phyloP scores from a whole-genome alignment of 2,329 filamentous ascomycete genomes.

The Aspergillus thermomutatus region DNA sequence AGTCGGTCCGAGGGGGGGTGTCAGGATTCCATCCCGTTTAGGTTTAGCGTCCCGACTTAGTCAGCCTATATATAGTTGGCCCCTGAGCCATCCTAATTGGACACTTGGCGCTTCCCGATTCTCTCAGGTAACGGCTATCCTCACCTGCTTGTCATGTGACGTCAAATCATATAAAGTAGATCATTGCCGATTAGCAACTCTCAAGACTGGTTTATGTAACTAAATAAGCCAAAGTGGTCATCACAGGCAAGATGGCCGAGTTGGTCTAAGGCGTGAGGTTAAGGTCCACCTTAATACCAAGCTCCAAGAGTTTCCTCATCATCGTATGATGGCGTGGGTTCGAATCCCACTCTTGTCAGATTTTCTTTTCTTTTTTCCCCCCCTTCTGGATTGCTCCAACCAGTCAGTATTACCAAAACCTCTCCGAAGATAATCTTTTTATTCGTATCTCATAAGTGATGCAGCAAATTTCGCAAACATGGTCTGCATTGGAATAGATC shows the following conservation, averaged over 20 bases:
- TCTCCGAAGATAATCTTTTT: neutral
- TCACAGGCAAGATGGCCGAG: slow-evolving; percentile 31
- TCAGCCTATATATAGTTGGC: too few relatives aligned
- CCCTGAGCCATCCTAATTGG: too few relatives aligned
- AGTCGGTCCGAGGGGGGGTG: too few relatives aligned
- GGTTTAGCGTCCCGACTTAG: too few relatives aligned
- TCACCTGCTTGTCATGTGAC: neutral
- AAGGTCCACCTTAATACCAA: slow-evolving; percentile 16
- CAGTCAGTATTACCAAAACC: too few relatives aligned
- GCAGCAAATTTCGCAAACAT: neutral
- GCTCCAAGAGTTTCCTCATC: neutral
- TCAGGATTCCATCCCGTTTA: too few relatives aligned
- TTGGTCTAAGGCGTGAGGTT: slow-evolving; percentile 34
- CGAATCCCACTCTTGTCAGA: neutral
- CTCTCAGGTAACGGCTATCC: neutral
- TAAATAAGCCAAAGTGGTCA: slow-evolving; percentile 8
- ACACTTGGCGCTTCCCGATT: too few relatives aligned
- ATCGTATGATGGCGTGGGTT: neutral
- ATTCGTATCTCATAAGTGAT: neutral
- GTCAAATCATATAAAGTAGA: neutral
- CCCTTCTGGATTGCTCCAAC: neutral
- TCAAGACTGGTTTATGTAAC: neutral
- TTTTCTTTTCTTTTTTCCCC: neutral
- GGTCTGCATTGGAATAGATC: neutral
- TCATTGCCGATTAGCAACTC: neutral